A percentile compares a stretch with the other conserved stretches of the same genome.
Conservation (phyloP, 2,329 filamentous ascomycete species). For the Cercospora sesami region DNA sequence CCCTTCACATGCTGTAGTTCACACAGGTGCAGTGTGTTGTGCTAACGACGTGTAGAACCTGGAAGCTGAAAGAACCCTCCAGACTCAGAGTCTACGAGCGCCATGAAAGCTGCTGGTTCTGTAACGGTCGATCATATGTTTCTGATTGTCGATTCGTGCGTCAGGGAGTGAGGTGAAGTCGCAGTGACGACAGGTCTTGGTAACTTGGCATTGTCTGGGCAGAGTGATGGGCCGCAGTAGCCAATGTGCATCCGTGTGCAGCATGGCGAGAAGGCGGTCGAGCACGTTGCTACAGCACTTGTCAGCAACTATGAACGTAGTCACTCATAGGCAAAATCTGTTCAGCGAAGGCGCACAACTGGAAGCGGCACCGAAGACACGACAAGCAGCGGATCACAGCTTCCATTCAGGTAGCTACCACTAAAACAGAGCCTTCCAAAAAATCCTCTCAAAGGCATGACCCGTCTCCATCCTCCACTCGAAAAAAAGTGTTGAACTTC, state of each 20-base stretch:
- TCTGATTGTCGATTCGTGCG: background rate
- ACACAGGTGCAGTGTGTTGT: background rate
- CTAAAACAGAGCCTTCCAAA: conserved; percentile 19
- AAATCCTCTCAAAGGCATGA: conserved; percentile 32
- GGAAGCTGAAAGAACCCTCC: background rate
- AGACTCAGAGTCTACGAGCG: background rate
- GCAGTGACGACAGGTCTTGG: background rate
- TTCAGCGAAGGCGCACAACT: background rate
- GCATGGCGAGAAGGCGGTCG: background rate
- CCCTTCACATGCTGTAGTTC: background rate
- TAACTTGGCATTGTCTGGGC: background rate
- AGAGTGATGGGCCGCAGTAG: background rate
- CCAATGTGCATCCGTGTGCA: background rate
- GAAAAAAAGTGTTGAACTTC: conserved; percentile 4
- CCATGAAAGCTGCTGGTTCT: background rate
- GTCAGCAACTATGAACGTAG: background rate
- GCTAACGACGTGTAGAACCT: background rate
- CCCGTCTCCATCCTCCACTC: conserved; percentile 13
- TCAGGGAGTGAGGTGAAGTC: background rate
- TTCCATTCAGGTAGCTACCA: conserved; percentile 26
- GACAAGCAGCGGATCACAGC: conserved; percentile 21
- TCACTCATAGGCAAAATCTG: too few species aligned
- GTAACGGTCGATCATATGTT: background rate
- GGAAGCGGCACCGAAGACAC: background rate
- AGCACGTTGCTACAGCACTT: background rate